Evolutionary conservation across 192 early-diverging fungal species (phyloP), one percentile per base, ranked within the genome.

Genomic region (Helicostylum pulchrum): DNA sequence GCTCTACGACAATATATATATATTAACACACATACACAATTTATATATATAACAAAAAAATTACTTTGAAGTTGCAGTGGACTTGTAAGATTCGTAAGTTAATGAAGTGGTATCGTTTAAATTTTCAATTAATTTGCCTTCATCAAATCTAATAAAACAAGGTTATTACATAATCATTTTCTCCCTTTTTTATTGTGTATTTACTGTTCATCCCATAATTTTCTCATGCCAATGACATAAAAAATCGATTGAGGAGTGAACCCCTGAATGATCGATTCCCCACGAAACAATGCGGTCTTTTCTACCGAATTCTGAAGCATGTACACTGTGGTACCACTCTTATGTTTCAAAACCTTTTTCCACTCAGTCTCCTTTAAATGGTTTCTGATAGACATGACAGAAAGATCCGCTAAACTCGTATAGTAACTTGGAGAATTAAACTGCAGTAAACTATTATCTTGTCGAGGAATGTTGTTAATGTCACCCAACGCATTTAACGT

Each of bases 131-230:
- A 76, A 48, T 8, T 34, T 64, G 1, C 74, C 74, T 42, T 76
- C 71, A 0, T 73, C 66, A 57, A 68, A 76, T 32, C 74, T 76
- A 45, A 23, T 14, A 7, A 54, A n/a, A 23, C n/a, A 15, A 53
- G 0, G 7, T n/a, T 19, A 32, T 7, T 19, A 15, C 19, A 60
- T 36, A 51, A 21, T 34, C 15, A 14, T 26, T 7, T 53, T 30
- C 21, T 23, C 5, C 11, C 70, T 57, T 49, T 34, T 14, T 14
- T 6, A 68, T 56, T 5, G 19, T 17, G 7, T 7, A 65, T 45
- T 64, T 68, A 76, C 74, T 56, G 61, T 51, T 78, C 75, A 62
- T 83, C 81, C 81, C 81, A 83, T 3, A 83, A 63, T 54, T 80
- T 83, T 48, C 81, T 65, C 58, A 80, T 80, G 12, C 79, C 77